phyloP scores from a whole-genome alignment of 805 yeast species.

The Metschnikowia matae region DNA sequence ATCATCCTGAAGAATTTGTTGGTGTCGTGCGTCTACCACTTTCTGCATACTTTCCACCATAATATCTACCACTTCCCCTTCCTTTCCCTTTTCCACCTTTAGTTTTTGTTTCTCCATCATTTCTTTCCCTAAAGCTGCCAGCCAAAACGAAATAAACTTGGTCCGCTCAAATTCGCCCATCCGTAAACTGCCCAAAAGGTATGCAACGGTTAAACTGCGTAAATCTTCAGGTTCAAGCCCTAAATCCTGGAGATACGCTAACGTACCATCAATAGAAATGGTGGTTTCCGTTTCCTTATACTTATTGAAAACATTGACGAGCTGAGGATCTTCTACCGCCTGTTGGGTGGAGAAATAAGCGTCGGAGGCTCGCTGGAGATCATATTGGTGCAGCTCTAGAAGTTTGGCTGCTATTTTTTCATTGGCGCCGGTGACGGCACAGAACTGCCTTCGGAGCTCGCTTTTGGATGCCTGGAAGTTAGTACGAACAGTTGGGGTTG shows the following conservation, averaged over 20 bases:
- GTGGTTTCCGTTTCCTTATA: constrained; percentile 27
- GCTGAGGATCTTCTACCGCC: not conserved
- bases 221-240: constrained; percentile 72
- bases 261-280: constrained; percentile 78
- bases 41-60: constrained; percentile 37
- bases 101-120: no score
- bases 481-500: not conserved
- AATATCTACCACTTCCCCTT: no score
- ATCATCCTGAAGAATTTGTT: constrained; percentile 21
- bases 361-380: constrained; percentile 30
- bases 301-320: constrained; percentile 31
- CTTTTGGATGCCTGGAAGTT: constrained; percentile 9
- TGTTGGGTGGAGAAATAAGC: constrained; percentile 19
- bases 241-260: constrained; percentile 61
- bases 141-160: constrained; percentile 61
- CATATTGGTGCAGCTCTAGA: constrained; percentile 29
- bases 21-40: constrained; percentile 7
- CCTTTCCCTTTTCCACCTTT: no score
- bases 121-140: constrained; percentile 9
- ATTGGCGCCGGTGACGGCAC: constrained; percentile 38
- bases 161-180: constrained; percentile 56
- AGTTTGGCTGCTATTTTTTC: constrained; percentile 32
- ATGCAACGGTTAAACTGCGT: constrained; percentile 65
- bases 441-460: constrained; percentile 30
- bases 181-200: constrained; percentile 59